Base-by-base conservation (phyloP, 2,329 filamentous ascomycete species). In the Colletotrichum trifolii region DNA sequence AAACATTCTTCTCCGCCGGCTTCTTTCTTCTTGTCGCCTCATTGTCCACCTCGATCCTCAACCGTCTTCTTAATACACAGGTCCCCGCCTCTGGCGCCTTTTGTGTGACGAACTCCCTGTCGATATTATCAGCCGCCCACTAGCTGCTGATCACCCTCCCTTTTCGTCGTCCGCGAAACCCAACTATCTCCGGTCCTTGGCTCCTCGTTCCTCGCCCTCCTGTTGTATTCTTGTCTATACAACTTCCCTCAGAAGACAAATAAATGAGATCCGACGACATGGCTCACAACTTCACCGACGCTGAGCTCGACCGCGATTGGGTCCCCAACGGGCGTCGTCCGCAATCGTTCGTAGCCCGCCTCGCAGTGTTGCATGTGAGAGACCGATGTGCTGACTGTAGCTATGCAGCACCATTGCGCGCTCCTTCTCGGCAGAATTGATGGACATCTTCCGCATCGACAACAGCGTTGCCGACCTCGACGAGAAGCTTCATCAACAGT, bases 361-460 rank as follows among this genome's bases (percentile, higher is more conserved):
- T 88, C 85, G 69, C 83, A 89, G 76, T 85, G 15, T 85, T 50
- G 83, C 74, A 88, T 91, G 76, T 87, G 87, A 67, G 79, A 46
- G 17, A 15, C 25, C 49, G 15, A 17, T 34, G 43, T 53, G 39
- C 62, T 54, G 45, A 55, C 43, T 46, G 15, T 49, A 33, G 13
- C 55, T 45, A 15, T 68, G 50, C 78, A 97, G 94, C 69, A 96
- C 92, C 67, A 89, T 97, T 78, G 94, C 94, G 58, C 91, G 89
- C 72, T 93, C 91, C 75, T 97, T 97, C 80, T 95, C 93, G 65
- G 84, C 89, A 48, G 92, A 95, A 76, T 84, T 97, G 67, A 91
- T 95, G 82, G 91, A 93, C 75, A 91, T 96, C 71, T 97, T 97
- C 82, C 91, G 91, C 73, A 89, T 97, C 74, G 92, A 96, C 71